Evolutionary conservation across 495 filamentous ascomycete species (phyloP), one percentile per base, ranked within the genome.

Genomic region (Penicillium maclennaniae): DNA sequence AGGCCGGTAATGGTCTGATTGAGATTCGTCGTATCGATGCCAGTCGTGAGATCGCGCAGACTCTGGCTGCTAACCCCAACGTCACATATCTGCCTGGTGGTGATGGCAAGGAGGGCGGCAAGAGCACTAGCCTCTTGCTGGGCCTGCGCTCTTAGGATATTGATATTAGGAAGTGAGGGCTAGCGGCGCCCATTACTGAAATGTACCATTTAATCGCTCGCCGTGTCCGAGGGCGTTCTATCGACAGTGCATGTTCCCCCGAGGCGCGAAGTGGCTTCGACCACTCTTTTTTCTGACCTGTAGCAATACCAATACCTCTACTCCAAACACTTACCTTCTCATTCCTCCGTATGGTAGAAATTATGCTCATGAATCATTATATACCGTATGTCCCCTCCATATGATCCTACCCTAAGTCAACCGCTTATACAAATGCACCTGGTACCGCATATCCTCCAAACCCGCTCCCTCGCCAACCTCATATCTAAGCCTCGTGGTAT

Each of bases 21-120:
- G 82, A 88, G 84, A 97, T 99, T 66, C 80, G 93, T 72, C 83
- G 91, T 72, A 97, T 99, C 67, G 93, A 99, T 75, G 95, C 93
- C 43, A 92, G 88, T 72, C 89, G 86, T 71, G 95, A 97, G 72
- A 96, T 99, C 72, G 93, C 93, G 23, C 82, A 89, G 78, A 91
- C 90, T 59, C 69, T 99, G 66, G 83, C 91, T 25, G 71, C 69
- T 38, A 99, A 99, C 72, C 92, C 95, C 31, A 97, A 97, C 64
- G 92, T 99, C 43, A 92, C 91, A 27, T 99, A 97, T 72, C 69
- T 99, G 46, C 93, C 93, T 0, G 85, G 89, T 53, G 86, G 83
- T 49, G 81, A 83, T 20, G 80, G 69, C 71, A 81, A 78, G 78
- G 77, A 78, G 57, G 79, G 80, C 54, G 83, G 87, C 21, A 92